Base-by-base conservation (phyloP, 208 protist species). In the Trypanosoma scelopori region DNA sequence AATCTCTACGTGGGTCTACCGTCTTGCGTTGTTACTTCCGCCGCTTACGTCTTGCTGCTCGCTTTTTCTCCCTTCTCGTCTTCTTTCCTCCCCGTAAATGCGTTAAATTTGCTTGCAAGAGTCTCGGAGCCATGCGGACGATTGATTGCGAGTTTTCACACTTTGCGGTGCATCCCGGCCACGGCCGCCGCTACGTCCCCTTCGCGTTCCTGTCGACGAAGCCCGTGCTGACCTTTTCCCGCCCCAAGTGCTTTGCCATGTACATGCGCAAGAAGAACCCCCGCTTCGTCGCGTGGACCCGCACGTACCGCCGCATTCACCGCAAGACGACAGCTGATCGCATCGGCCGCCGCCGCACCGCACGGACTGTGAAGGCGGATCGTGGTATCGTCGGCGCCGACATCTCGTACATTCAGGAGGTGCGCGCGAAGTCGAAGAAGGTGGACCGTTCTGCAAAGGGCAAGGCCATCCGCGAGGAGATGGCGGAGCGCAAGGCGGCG, bases 191-290 rank as follows among this genome's bases (percentile, higher is more conserved):
- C 69, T 97, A 96, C 75, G 92, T 97, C 80, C 90, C 92, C 55
- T 94, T 93, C 71, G 87, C 88, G 83, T 93, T 96, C 65, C 82
- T 95, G 72, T 96, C 93, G 60, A 97, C 93, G 76, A 96, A 94
- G 89, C 93, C 93, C 53, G 93, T 97, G 70, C 85, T 97, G 84
- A 92, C 91, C 55, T 97, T 97, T 82, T 74, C 82, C 53, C 79
- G 81, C 70, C 85, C 87, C 50, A 96, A 96, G 86, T 94, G 90
- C 82, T 87, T 91, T 57, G 87, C 78, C 41, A 74, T 96, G 79
- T 97, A 94, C 89, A 89, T 92, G 84, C 87, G 88, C 78, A 97
- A 97, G 89, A 97, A 96, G 89, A 97, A 97, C 87, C 91, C 93
- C 57, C 88, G 91, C 68, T 94, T 93, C 79, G 61, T 97, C 61